Percentiles rank a stretch among this genome's conserved stretches.
These are phyloP conservation scores for Periconia sp. DNA, from an alignment of 2,329 filamentous ascomycete species.

Conservation along the genomic window DNA sequence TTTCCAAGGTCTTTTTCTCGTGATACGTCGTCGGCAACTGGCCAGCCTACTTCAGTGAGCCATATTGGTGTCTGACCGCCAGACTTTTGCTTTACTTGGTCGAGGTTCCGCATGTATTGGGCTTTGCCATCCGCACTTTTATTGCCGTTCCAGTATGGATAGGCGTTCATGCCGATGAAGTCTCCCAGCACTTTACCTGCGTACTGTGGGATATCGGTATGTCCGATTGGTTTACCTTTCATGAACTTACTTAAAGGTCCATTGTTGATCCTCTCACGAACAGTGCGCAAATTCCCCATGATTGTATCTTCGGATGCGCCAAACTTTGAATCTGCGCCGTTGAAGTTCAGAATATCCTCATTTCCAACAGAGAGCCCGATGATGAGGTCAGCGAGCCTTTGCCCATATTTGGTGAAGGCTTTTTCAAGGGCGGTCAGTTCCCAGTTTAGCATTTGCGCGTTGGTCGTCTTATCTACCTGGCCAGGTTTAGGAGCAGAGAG, in stretches of 20 bases:
- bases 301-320: slow-evolving; percentile 69
- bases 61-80: slow-evolving; percentile 34
- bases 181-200: slow-evolving; percentile 33
- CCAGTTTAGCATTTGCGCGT: slow-evolving; percentile 19
- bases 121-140: slow-evolving; percentile 48
- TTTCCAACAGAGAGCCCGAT: slow-evolving; percentile 43
- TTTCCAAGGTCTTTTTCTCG: slow-evolving; percentile 1
- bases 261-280: no score
- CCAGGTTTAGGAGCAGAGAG: slow-evolving; percentile 38
- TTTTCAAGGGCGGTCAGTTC: slow-evolving; percentile 38
- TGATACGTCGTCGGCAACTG: slow-evolving; percentile 25
- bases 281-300: slow-evolving; percentile 57
- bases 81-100: slow-evolving; percentile 22
- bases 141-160: slow-evolving; percentile 39
- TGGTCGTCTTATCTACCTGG: slow-evolving; percentile 34
- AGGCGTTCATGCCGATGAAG: slow-evolving; percentile 42
- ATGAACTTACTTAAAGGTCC: no score
- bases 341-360: no score
- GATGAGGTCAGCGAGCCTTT: slow-evolving; percentile 59
- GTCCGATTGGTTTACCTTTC: slow-evolving; percentile 50
- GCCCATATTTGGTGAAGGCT: slow-evolving; percentile 39
- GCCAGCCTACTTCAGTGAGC: slow-evolving; percentile 46
- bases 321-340: no score
- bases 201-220: slow-evolving; percentile 37
- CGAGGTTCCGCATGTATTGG: slow-evolving; percentile 29